Base-by-base conservation (phyloP, 177 flowering plant genomes). In the Vitis hybrid region DNA sequence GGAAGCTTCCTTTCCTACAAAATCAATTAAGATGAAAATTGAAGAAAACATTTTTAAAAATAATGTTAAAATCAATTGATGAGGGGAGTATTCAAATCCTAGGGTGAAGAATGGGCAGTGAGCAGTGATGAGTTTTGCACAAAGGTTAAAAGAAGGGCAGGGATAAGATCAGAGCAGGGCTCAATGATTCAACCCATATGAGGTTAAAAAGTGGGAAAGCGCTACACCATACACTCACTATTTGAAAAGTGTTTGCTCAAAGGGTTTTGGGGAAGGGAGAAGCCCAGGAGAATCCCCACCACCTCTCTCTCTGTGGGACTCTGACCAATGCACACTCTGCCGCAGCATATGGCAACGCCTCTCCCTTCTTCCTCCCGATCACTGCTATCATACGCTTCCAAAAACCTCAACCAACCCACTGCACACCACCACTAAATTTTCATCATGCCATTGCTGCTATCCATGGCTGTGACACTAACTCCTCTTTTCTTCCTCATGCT, bases 151-250 rank as follows among this genome's bases (percentile, higher is more conserved):
- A n/a, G 24, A 24, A 50, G 7, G 67, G 69, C 13, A 65, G 11
- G 60, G 56, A 65, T 21, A 46, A 56, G 63, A 57, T 57, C 3
- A 19, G 24, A 18, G 17, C 48, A 30, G 11, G 71, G 71, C 70
- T 61, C 68, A 77, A 74, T 74, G 77, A 78, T 78, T 78, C 72
- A 46, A 59, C 59, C 75, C 71, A 67, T 74, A 67, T 66, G 70
- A 57, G 65, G 69, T 65, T 62, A 62, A 77, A 77, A 72, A 69
- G 69, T 55, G 52, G 14, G 35, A 19, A 49, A 40, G 9, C 7
- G 32, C 72, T 66, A 60, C 65, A 21, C 71, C 76, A 49, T 17
- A 40, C 17, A 68, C 65, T 61, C 0, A 40, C 48, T 40, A 63
- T 67, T 52, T 18, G 27, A 56, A 72, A 76, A 72, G 75, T 46